A percentile compares a stretch with the other conserved stretches of the same genome.
Evolutionary conservation across 2,329 filamentous ascomycete species (phyloP).

Genomic region (Fusarium sp.): DNA sequence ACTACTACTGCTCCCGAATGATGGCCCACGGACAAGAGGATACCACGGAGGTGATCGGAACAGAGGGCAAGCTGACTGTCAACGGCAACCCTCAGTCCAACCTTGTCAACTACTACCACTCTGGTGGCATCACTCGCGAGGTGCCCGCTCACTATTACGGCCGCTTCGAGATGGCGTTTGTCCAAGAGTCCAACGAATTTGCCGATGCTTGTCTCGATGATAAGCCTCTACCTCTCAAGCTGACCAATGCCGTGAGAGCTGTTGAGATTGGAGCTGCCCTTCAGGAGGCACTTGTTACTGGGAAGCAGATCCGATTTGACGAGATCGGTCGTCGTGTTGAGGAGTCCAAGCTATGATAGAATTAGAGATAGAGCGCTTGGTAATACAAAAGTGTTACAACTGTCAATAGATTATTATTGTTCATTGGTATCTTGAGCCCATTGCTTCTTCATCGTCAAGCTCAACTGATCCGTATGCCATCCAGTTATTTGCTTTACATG

Average conservation of each 20-base stretch:
- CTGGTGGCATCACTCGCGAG: slow-evolving; percentile 19
- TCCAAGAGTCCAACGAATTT: slow-evolving; percentile 29
- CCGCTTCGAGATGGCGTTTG: slow-evolving; percentile 31
- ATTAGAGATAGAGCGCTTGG: background rate
- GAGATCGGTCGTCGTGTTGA: slow-evolving; percentile 34
- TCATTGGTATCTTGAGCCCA: slow-evolving; percentile 7
- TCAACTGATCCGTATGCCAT: background rate
- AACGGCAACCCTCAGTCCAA: slow-evolving; percentile 57
- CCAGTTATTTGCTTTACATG: background rate
- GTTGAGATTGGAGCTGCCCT: slow-evolving; percentile 29
- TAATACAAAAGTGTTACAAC: background rate
- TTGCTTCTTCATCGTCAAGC: background rate
- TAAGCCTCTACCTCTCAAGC: slow-evolving; percentile 51
- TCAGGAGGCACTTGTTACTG: slow-evolving; percentile 28
- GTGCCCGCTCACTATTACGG: slow-evolving; percentile 29
- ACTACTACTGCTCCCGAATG: slow-evolving; percentile 76
- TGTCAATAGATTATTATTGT: background rate
- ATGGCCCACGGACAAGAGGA: slow-evolving; percentile 80
- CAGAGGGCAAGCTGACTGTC: slow-evolving; percentile 73
- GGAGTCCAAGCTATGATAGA: slow-evolving; percentile 23
- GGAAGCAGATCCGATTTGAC: slow-evolving; percentile 33
- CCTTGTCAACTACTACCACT: slow-evolving; percentile 28
- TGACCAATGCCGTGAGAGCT: slow-evolving; percentile 21
- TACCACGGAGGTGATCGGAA: slow-evolving; percentile 77
- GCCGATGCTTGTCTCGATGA: slow-evolving; percentile 23